Base-by-base conservation (phyloP, 2,329 filamentous ascomycete species). In the Botrytis squamosa region DNA sequence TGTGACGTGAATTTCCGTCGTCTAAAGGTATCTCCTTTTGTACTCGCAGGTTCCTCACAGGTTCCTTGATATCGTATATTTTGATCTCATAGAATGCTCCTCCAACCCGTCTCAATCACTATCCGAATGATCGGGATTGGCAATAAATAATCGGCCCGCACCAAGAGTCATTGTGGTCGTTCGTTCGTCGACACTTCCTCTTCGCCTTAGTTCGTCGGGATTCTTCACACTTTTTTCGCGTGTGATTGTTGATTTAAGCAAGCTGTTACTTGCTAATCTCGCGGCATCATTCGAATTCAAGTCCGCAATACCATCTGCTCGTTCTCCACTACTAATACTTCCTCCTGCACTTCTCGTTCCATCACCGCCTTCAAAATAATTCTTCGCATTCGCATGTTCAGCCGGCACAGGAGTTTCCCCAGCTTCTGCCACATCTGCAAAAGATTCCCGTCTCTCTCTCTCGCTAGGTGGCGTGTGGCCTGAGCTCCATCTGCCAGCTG, bases 121-220 rank as follows among this genome's bases (percentile, higher is more conserved):
- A 74, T 81, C 80, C 9, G 65, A 68, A 59, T 76, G 77, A 69
- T 96, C 93, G 29, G 93, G 93, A 82, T 97, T 97, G 78, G 93
- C 93, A 80, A 97, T 94, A 82, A 93, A 96, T 74, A 97, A 86
- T 75, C 93, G 88, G 67, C 90, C 90, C 42, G 89, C 87, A 62
- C 82, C 82, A 79, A 83, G 80, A 33, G 88, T 90, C 81, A 96
- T 91, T 1, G 92, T 95, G 83, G 79, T 87, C 82, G 96, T 93
- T 83, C 79, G 87, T 83, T 96, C 93, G 81, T 96, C 93, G 67
- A 97, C 93, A 80, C 93, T 96, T 73, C 93, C 93, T 79, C 92
- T 87, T 78, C 93, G 87, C 79, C 87, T 88, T 72, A 97, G 84
- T 76, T 95, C 93, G 38, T 94, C 92, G 5, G 88, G 86, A 71